Evolutionary conservation across 345 rosid species (phyloP).

Genomic region (Bruguiera sexangula): DNA sequence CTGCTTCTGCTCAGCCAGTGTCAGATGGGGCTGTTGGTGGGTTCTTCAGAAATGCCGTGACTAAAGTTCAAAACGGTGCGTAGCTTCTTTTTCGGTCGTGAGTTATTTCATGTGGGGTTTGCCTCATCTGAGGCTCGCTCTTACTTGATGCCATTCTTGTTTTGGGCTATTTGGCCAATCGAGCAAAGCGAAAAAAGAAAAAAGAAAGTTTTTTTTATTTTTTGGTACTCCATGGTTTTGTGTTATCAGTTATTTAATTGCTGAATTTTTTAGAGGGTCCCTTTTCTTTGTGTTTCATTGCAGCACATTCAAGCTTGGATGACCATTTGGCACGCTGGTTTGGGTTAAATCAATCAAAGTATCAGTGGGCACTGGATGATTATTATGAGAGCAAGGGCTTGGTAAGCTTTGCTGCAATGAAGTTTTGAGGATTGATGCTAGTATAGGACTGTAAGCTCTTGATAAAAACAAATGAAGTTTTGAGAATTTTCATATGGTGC

Average conservation of each 20-base stretch:
- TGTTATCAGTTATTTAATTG: too few relatives aligned
- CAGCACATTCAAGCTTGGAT: conserved; percentile 97
- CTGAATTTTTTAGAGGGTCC: too few relatives aligned
- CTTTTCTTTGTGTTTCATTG: conserved; percentile 10
- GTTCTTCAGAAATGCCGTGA: conserved; percentile 68
- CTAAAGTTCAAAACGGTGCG: conserved; percentile 77
- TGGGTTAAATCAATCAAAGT: conserved; percentile 96
- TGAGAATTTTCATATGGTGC: not conserved
- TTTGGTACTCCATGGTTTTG: too few relatives aligned
- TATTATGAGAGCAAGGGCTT: conserved; percentile 78
- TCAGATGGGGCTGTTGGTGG: conserved; percentile 50
- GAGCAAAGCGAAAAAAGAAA: too few relatives aligned
- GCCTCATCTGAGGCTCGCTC: too few relatives aligned
- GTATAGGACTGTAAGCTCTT: too few relatives aligned
- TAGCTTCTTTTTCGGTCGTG: not conserved
- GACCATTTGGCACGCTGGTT: conserved; percentile 98
- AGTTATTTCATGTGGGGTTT: not conserved
- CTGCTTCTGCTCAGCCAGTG: conserved; percentile 28
- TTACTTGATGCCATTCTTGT: not conserved
- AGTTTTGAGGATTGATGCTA: too few relatives aligned
- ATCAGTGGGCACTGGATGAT: conserved; percentile 97
- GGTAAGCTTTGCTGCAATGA: conserved; percentile 38
- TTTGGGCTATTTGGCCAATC: not conserved
- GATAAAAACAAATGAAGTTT: not conserved
- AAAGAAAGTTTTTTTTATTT: too few relatives aligned